Percentiles rank a stretch among this genome's conserved stretches.
Conservation (phyloP, 2,329 filamentous ascomycete species). For the Colletotrichum lupini region DNA sequence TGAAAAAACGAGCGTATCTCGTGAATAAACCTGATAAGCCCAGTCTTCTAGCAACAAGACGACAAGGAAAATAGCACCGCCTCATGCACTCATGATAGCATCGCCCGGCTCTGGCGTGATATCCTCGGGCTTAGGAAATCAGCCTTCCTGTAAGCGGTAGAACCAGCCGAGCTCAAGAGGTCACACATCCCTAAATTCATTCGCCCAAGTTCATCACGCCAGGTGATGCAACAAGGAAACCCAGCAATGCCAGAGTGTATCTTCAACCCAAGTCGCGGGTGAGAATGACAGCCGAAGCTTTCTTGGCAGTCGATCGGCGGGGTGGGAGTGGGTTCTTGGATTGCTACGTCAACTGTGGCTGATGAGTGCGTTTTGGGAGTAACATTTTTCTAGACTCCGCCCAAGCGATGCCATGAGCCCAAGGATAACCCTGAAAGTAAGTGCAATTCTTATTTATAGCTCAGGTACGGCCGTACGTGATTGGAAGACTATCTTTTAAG, state of each 20-base stretch:
- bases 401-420: not conserved
- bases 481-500: conserved; percentile 11
- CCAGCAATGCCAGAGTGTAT: not conserved
- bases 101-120: conserved; percentile 9
- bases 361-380: conserved; percentile 8
- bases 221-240: not conserved
- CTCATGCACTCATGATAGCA: conserved; percentile 16
- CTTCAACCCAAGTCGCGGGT: not conserved
- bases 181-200: conserved; percentile 14
- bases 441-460: conserved; percentile 25
- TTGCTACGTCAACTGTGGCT: conserved; percentile 32
- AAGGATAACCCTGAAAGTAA: not conserved
- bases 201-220: conserved; percentile 2
- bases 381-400: conserved; percentile 17
- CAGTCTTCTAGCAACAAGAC: not conserved
- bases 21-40: not conserved
- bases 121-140: not conserved
- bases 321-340: not conserved
- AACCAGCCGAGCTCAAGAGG: not conserved
- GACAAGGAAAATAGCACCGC: not conserved
- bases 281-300: conserved; percentile 29
- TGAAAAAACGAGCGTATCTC: not conserved
- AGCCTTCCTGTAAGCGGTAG: not conserved
- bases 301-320: conserved; percentile 31
- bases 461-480: not conserved